Evolutionary conservation across 1,284 basidiomycete species (phyloP), one percentile per base, ranked within the genome.

Genomic region (Afroboletus lepidellus): DNA sequence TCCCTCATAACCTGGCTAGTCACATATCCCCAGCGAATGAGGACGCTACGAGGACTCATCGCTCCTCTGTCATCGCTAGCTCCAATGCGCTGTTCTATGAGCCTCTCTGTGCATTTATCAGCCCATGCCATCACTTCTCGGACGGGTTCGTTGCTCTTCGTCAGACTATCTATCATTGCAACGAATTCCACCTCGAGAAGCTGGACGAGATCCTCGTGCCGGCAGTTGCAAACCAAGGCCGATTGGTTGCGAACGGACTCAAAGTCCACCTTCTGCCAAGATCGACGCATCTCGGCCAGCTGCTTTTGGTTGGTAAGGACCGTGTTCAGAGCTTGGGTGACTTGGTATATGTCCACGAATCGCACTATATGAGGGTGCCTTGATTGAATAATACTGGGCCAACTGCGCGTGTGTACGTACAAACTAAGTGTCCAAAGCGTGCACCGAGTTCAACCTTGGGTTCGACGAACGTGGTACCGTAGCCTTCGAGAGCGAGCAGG

Each of bases 21-120:
- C 65, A 92, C 91, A 72, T 93, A 92, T 53, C 90, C 90, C 90
- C 90, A 92, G 47, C 90, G 84, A 67, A 92, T 92, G 62, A 92
- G 76, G 46, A 92, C 81, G 65, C 90, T 91, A 58, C 89, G 77
- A 48, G 90, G 90, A 69, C 88, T 91, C 84, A 92, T 84, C n/a
- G 85, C 83, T 53, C 83, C 77, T 60, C 87, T 77, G 54, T 92
- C 90, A 57, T 91, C 90, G 21, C 74, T 71, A 39, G 73, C 71
- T 48, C 73, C 76, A 46, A 85, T 78, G 46, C 77, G 78, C 55
- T 75, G 73, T 49, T 87, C 87, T 85, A 92, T 90, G 57, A 92
- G 71, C 55, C 85, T 75, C 62, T 92, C 89, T 54, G 88, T 91
- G 66, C 89, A 91, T 66, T 90, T 89, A 66, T 93, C 90, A 27